Base-by-base conservation (phyloP, 495 filamentous ascomycete genomes). In the Platismatia glauca region DNA sequence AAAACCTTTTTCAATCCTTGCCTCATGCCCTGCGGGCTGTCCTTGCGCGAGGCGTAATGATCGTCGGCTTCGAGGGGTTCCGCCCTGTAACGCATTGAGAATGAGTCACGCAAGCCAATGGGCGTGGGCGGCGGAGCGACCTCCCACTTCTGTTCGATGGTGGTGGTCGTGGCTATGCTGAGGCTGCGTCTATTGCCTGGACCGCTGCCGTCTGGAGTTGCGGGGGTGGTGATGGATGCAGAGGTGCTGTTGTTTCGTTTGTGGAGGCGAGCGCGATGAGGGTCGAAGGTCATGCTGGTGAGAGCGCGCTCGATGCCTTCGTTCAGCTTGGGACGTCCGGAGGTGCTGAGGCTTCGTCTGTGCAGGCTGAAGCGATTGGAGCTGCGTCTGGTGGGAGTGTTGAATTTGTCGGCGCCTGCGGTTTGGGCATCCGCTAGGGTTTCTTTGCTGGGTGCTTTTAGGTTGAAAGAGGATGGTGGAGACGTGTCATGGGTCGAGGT, bases 31-130 rank as follows among this genome's bases (percentile, higher is more conserved):
- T 53, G 50, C 13, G 33, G 20, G 29, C 29, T 16, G 29, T 53
- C 50, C 29, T 33, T 53, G 2, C 24, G 50, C 13, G 15, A 4
- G 29, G 9, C 1, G 16, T 53, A 53, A 53, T 33, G 50, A 53
- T 33, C 29, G 33, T 53, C 29, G 15, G 50, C 29, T 33, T 53
- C 29, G 33, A 20, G 29, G 15, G 50, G 50, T 33, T 53, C 50
- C 29, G 50, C 29, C 33, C 50, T 53, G 50, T 53, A 53, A 33
- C 27, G 50, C 50, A 53, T 33, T 33, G 50, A 53, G 50, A 53
- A 53, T 11, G 33, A 27, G 7, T 53, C 50, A 16, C 50, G 50
- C 50, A 53, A 18, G 0, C 15, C 27, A 20, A 53, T 27, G 16
- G 50, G 50, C 13, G 50, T 53, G 29, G 50, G 50, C 27, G 50